phyloP scores from a whole-genome alignment of 2,329 filamentous ascomycete species.

The Capronia americana region DNA sequence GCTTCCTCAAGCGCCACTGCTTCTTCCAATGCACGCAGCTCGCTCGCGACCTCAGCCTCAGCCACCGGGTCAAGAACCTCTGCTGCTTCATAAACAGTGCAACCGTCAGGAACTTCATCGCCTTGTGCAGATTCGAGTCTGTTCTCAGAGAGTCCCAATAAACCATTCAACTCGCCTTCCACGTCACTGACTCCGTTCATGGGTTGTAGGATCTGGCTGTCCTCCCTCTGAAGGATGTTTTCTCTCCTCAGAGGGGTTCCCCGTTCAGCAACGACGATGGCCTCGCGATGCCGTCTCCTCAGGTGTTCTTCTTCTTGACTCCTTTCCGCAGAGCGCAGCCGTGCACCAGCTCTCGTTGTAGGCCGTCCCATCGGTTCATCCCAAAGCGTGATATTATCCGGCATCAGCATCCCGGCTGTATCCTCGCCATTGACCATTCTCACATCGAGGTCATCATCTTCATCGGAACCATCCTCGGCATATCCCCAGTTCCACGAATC shows the following conservation, averaged over 20 bases:
- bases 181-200: constrained; percentile 30
- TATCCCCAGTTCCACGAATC: constrained; percentile 12
- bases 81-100: background rate
- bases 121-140: background rate
- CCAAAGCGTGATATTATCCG: constrained; percentile 23
- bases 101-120: background rate
- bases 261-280: constrained; percentile 90
- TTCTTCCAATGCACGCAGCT: background rate
- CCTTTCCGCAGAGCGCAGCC: constrained; percentile 28
- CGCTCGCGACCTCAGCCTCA: background rate
- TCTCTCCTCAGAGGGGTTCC: constrained; percentile 73
- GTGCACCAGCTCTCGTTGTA: constrained; percentile 14
- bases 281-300: constrained; percentile 78
- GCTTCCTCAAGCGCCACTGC: background rate
- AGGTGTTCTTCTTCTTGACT: constrained; percentile 64
- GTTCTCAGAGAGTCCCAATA: constrained; percentile 29
- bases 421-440: constrained; percentile 61
- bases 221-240: constrained; percentile 75
- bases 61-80: background rate
- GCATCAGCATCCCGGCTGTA: constrained; percentile 48
- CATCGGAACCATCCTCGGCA: constrained; percentile 49
- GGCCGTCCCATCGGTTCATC: constrained; percentile 10
- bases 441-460: constrained; percentile 57
- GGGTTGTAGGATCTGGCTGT: constrained; percentile 32
- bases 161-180: constrained; percentile 31